Conservation (phyloP, 108 stramenopile genomes). For the Bacterosira constricta region DNA sequence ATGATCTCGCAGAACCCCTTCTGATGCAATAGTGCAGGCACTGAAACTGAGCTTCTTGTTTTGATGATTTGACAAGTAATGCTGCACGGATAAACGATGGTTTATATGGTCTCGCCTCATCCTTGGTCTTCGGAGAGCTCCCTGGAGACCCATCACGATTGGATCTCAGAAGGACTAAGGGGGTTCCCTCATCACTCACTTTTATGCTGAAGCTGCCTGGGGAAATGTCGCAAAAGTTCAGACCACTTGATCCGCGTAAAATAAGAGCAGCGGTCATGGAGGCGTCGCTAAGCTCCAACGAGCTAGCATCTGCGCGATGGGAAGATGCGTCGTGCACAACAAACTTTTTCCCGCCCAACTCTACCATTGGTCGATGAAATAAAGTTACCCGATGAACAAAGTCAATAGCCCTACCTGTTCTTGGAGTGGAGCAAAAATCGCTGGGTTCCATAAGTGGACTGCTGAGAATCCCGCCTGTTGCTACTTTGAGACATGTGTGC, state of each 20-base stretch:
- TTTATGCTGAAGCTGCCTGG: conserved; percentile 29
- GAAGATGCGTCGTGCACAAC: conserved; percentile 69
- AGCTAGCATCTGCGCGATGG: conserved; percentile 82
- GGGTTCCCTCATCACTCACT: conserved; percentile 42
- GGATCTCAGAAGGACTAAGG: conserved; percentile 34
- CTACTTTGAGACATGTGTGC: conserved; percentile 45
- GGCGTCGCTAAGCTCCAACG: conserved; percentile 81
- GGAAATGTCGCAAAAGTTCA: conserved; percentile 27
- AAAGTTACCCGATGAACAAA: conserved; percentile 81
- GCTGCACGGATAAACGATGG: conserved; percentile 84
- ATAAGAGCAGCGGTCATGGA: conserved; percentile 67
- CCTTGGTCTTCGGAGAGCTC: conserved; percentile 19
- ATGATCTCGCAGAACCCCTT: conserved; percentile 78
- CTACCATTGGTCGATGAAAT: conserved; percentile 73
- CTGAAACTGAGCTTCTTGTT: conserved; percentile 79
- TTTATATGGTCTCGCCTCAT: conserved; percentile 75
- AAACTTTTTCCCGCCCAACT: conserved; percentile 73
- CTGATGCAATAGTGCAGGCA: conserved; percentile 69
- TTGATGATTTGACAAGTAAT: conserved; percentile 67
- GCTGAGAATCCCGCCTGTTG: conserved; percentile 42
- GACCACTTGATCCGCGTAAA: conserved; percentile 50
- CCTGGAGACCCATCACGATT: conserved; percentile 4
- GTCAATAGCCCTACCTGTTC: conserved; percentile 79
- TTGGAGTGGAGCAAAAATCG: conserved; percentile 74
- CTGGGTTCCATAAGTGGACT: conserved; percentile 78